A percentile compares a stretch with the other conserved stretches of the same genome.
Evolutionary conservation across 106 monocot genomes (phyloP).

Genomic region (Chionographis japonica): DNA sequence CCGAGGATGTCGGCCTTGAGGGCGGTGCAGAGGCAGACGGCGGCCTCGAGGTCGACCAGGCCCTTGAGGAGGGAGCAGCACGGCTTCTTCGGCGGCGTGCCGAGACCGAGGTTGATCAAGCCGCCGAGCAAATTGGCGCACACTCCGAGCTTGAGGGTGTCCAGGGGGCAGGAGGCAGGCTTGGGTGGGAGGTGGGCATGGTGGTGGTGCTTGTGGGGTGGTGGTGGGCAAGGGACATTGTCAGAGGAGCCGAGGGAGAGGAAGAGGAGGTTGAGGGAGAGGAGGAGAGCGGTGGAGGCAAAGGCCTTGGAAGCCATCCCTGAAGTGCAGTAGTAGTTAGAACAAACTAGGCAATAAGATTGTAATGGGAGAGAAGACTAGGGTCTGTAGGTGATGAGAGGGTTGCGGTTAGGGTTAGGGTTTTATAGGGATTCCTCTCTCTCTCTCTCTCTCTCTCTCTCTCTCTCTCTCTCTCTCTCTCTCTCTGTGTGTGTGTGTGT

Average conservation of each 20-base stretch:
- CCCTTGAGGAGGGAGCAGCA: constrained; percentile 14
- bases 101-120: not conserved
- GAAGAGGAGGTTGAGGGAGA: constrained; percentile 1
- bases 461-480: too few relatives aligned
- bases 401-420: too few relatives aligned
- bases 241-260: not conserved
- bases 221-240: not conserved
- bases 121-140: constrained; percentile 4
- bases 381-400: too few relatives aligned
- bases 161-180: not conserved
- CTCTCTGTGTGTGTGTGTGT: too few relatives aligned
- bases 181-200: not conserved
- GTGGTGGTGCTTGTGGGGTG: constrained; percentile 1
- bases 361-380: too few relatives aligned
- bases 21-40: constrained; percentile 10
- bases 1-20: constrained; percentile 4
- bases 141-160: constrained; percentile 5
- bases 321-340: too few relatives aligned
- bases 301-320: constrained; percentile 1
- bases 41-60: constrained; percentile 2
- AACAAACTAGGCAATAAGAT: not conserved
- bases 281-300: not conserved
- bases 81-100: constrained; percentile 3
- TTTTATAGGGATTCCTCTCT: too few relatives aligned
- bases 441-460: too few relatives aligned